These are phyloP conservation scores for Solanum hybrid DNA, from an alignment of 305 asterid genomes.

Conservation along the genomic window DNA sequence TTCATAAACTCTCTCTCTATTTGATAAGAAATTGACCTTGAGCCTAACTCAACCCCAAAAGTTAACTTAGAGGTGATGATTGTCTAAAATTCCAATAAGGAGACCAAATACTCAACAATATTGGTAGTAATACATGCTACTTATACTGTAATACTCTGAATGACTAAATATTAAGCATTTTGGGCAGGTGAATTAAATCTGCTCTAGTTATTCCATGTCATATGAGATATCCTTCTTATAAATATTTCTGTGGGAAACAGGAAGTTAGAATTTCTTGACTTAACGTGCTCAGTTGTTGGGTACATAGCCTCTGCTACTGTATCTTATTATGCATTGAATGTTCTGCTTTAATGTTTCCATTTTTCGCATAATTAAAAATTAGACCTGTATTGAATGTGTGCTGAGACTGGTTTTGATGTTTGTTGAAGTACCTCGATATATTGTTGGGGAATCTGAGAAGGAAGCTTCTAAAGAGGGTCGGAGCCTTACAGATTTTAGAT, in stretches of 20 bases:
- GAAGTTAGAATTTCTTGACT: neutral
- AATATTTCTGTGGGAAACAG: neutral
- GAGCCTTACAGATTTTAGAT: conserved; percentile 59
- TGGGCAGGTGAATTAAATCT: neutral
- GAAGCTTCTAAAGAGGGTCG: conserved; percentile 72
- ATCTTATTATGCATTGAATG: neutral
- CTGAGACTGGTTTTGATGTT: conserved; percentile 13
- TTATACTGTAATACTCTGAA: neutral
- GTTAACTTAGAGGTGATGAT: neutral
- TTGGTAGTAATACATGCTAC: neutral
- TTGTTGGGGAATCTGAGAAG: conserved; percentile 58
- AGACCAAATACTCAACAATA: neutral
- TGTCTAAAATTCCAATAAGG: neutral
- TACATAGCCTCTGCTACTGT: neutral
- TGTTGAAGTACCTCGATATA: conserved; percentile 54
- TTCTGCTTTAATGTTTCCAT: neutral
- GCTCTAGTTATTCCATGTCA: neutral
- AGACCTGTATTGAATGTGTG: neutral
- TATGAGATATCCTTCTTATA: neutral
- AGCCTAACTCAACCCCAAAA: neutral
- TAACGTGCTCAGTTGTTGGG: neutral
- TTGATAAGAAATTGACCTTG: neutral
- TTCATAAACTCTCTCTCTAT: neutral
- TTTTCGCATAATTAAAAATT: neutral
- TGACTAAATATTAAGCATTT: neutral